These are phyloP conservation scores for Pleurotus sapidus DNA, from an alignment of 768 basidiomycete species.

Conservation along the genomic window DNA sequence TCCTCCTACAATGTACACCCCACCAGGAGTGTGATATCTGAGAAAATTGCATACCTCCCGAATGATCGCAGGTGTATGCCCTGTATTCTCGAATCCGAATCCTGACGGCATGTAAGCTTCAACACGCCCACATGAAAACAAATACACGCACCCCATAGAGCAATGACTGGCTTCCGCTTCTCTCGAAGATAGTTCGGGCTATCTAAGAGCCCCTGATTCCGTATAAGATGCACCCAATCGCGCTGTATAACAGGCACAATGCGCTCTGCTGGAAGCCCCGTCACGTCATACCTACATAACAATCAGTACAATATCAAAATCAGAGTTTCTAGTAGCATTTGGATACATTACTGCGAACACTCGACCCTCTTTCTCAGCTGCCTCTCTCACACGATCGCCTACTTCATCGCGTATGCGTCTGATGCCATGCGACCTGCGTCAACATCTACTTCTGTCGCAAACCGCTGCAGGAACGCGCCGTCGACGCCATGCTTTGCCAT, in stretches of 20 bases:
- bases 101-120: slow-evolving; percentile 32
- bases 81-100: slow-evolving; percentile 61
- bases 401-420: slow-evolving; percentile 69
- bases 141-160: slow-evolving; percentile 57
- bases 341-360: slow-evolving; percentile 84
- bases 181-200: slow-evolving; percentile 75
- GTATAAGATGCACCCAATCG: slow-evolving; percentile 75
- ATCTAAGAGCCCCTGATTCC: slow-evolving; percentile 57
- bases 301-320: slow-evolving; percentile 2
- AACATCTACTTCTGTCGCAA: slow-evolving; percentile 65
- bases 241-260: slow-evolving; percentile 64
- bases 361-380: slow-evolving; percentile 76
- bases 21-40: slow-evolving; percentile 62
- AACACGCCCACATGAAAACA: slow-evolving; percentile 1
- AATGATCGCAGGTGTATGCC: slow-evolving; percentile 62
- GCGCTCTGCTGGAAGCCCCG: slow-evolving; percentile 69
- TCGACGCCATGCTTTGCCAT: slow-evolving; percentile 83
- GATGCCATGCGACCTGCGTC: slow-evolving; percentile 52
- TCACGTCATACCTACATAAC: slow-evolving; percentile 72
- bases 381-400: slow-evolving; percentile 66
- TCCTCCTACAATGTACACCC: slow-evolving; percentile 73
- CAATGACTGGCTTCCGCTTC: slow-evolving; percentile 66
- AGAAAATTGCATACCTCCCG: slow-evolving; percentile 55
- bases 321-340: background rate
- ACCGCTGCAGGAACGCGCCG: slow-evolving; percentile 80